These are phyloP conservation scores for Emiliania huxleyi DNA, from an alignment of 78 protist genomes.

Conservation along the genomic window DNA sequence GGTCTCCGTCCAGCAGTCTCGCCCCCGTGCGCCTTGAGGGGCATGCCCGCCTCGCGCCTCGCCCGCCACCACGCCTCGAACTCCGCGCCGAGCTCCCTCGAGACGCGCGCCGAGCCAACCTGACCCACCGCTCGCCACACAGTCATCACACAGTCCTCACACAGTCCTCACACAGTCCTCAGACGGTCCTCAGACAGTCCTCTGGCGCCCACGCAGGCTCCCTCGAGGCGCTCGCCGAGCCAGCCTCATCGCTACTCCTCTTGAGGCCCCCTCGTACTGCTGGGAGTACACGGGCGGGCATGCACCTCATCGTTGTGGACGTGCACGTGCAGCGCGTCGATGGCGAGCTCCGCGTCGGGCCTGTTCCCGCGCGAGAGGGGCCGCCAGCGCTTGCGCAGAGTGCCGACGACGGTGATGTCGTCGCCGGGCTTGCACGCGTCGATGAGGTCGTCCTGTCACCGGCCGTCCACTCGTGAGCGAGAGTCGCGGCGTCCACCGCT, in stretches of 20 bases:
- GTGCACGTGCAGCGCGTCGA: not conserved
- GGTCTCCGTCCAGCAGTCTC: too few species aligned
- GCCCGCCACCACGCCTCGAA: not conserved
- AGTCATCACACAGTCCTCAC: too few species aligned
- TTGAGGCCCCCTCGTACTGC: not conserved
- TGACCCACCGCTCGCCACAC: not conserved
- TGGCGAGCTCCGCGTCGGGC: not conserved
- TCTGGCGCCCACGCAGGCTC: too few species aligned
- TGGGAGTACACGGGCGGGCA: not conserved
- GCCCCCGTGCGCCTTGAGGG: too few species aligned
- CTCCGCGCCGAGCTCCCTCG: not conserved
- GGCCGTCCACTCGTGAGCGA: too few species aligned
- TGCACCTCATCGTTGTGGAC: not conserved
- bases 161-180: too few species aligned
- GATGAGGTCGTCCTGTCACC: not conserved
- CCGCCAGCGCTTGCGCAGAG: not conserved
- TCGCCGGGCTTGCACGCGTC: slow-evolving; percentile 27
- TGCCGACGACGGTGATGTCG: slow-evolving; percentile 19
- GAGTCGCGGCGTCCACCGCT: too few species aligned
- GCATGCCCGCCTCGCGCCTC: too few species aligned
- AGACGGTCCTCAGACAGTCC: too few species aligned
- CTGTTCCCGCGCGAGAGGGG: not conserved
- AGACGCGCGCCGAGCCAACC: not conserved
- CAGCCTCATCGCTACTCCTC: too few species aligned
- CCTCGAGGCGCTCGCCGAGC: too few species aligned